Conservation (phyloP, 225 moss, liverwort and hornwort species). For the Neckera pumila region DNA sequence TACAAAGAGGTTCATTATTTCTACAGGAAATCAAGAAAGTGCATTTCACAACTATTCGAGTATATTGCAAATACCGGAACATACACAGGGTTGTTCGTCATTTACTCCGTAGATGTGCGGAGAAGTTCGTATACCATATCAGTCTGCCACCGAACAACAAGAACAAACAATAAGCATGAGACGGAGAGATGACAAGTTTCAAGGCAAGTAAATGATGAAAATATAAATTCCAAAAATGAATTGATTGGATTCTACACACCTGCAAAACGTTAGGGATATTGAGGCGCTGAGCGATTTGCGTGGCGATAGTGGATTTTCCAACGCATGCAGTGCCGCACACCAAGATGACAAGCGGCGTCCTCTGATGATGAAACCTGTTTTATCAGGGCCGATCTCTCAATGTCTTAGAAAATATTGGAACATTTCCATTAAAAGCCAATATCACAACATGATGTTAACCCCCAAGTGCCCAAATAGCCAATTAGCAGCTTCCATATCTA, state of each 20-base stretch:
- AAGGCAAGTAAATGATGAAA: neutral
- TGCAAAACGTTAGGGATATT: constrained; percentile 96
- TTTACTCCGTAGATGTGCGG: constrained; percentile 91
- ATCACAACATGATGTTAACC: neutral
- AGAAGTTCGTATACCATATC: constrained; percentile 99
- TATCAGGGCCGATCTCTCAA: neutral
- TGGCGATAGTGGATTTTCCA: constrained; percentile 97
- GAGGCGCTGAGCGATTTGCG: constrained; percentile 96
- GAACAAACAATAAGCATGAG: neutral
- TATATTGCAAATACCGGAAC: neutral
- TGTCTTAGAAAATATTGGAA: neutral
- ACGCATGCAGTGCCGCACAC: constrained; percentile 97
- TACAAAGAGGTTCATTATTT: neutral
- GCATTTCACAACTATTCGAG: neutral
- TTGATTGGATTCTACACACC: constrained; percentile 10
- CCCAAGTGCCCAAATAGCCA: neutral
- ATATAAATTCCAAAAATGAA: neutral
- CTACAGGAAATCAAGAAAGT: neutral
- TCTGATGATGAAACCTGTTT: constrained; percentile 92
- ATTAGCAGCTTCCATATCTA: neutral
- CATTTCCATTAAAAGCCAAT: neutral
- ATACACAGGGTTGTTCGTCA: neutral
- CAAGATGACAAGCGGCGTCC: constrained; percentile 87
- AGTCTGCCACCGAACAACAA: constrained; percentile 49
- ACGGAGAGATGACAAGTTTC: neutral